Percentiles rank a stretch among this genome's conserved stretches.
Evolutionary conservation across 441 rosid species (phyloP).

Genomic region (Eutrema salsugineum): DNA sequence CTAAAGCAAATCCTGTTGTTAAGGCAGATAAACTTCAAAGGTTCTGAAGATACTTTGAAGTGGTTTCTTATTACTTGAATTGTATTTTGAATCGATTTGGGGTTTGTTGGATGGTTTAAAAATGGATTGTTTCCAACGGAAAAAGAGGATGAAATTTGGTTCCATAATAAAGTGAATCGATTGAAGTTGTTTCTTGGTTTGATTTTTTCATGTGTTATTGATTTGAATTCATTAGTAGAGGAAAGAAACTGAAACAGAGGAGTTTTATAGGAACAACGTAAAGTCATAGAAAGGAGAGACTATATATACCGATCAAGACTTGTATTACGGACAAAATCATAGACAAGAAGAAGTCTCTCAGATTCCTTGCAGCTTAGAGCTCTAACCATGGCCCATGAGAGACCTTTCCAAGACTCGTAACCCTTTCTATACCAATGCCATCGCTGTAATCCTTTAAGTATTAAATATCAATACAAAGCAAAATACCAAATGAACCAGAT

Average conservation of each 20-base stretch:
- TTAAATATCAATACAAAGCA: neutral
- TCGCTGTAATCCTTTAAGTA: slow-evolving; percentile 63
- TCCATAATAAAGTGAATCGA: slow-evolving; percentile 26
- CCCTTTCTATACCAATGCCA: slow-evolving; percentile 88
- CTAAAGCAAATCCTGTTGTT: slow-evolving; percentile 65
- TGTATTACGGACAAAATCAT: slow-evolving; percentile 21
- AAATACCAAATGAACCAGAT: no score
- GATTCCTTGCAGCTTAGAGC: neutral
- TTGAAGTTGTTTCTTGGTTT: neutral
- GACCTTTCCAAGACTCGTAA: slow-evolving; percentile 87
- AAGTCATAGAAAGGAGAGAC: neutral
- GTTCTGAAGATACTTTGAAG: slow-evolving; percentile 41
- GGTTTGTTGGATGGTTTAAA: neutral
- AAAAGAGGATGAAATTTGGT: slow-evolving; percentile 12
- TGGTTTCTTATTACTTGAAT: neutral
- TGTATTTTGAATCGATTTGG: slow-evolving; percentile 18
- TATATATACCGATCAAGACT: slow-evolving; percentile 24
- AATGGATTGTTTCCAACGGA: slow-evolving; percentile 10
- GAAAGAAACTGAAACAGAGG: neutral
- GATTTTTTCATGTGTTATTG: neutral
- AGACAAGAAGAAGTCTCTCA: slow-evolving; percentile 25
- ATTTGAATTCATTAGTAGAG: neutral
- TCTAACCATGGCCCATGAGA: slow-evolving; percentile 93
- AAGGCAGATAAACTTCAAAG: slow-evolving; percentile 75
- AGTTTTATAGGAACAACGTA: neutral